Evolutionary conservation across 176 grass and related monocot genomes (phyloP).

Genomic region (bread wheat (Triticum aestivum)): DNA sequence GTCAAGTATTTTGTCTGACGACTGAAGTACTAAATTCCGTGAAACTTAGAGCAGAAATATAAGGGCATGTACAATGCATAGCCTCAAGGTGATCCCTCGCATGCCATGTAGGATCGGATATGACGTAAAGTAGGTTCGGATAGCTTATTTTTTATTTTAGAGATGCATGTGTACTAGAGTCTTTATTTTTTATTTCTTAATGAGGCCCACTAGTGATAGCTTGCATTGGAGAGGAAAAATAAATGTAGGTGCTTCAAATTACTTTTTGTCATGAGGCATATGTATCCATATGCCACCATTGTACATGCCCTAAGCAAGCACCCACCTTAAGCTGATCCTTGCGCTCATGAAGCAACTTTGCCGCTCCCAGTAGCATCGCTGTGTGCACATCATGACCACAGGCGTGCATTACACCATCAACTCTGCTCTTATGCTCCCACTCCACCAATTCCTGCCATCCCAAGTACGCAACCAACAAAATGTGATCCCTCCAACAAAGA

Average conservation of each 20-base stretch:
- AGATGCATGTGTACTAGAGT: no score
- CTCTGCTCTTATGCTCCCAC: slow-evolving; percentile 90
- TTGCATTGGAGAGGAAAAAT: no score
- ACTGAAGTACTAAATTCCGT: background rate
- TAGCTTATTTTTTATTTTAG: no score
- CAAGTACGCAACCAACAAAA: background rate
- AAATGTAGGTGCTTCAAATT: no score
- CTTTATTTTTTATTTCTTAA: no score
- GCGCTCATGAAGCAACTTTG: slow-evolving; percentile 80
- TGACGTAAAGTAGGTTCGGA: no score
- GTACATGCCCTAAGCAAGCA: background rate
- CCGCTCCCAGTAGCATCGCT: slow-evolving; percentile 85
- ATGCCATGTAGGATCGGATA: no score
- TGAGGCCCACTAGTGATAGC: no score
- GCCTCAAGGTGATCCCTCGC: no score
- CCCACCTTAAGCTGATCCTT: slow-evolving; percentile 65
- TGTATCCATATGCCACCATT: no score
- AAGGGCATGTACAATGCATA: background rate
- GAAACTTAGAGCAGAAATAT: background rate
- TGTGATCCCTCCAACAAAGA: background rate
- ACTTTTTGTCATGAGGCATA: no score
- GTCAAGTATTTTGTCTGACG: background rate
- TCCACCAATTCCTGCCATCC: slow-evolving; percentile 70
- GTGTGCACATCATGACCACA: slow-evolving; percentile 91
- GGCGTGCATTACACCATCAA: slow-evolving; percentile 88